phyloP scores from a whole-genome alignment of 2,329 filamentous ascomycete species.

The Moelleriella libera region DNA sequence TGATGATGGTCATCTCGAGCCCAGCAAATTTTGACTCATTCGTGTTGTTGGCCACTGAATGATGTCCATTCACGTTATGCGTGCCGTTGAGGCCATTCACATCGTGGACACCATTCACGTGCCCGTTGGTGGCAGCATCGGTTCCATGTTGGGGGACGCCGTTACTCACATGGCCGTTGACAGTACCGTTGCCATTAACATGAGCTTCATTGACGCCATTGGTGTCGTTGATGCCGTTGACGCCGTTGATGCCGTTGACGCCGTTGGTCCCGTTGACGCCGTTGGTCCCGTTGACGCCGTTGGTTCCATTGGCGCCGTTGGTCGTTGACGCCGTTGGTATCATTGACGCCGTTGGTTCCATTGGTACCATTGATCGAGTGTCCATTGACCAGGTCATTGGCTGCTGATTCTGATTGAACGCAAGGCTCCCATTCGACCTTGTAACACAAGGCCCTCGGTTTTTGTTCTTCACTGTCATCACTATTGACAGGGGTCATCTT shows the following conservation, averaged over 20 bases:
- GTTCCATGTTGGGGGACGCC: background rate
- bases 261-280: background rate
- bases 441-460: conserved; percentile 22
- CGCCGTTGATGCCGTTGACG: background rate
- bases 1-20: conserved; percentile 11
- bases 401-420: too few relatives aligned
- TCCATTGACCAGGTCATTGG: background rate
- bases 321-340: background rate
- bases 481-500: conserved; percentile 27
- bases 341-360: background rate
- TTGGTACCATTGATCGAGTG: background rate
- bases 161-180: background rate
- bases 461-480: conserved; percentile 9
- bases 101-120: background rate
- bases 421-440: conserved; percentile 29
- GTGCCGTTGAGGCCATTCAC: background rate
- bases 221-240: background rate
- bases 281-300: background rate
- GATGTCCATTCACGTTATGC: background rate
- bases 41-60: too few relatives aligned
- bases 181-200: background rate
- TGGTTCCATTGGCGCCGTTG: background rate
- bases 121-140: background rate
- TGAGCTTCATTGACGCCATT: conserved; percentile 1
- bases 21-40: conserved; percentile 1